Evolutionary conservation across 768 basidiomycete species (phyloP), one percentile per base, ranked within the genome.

Genomic region (Pholiota microspora): DNA sequence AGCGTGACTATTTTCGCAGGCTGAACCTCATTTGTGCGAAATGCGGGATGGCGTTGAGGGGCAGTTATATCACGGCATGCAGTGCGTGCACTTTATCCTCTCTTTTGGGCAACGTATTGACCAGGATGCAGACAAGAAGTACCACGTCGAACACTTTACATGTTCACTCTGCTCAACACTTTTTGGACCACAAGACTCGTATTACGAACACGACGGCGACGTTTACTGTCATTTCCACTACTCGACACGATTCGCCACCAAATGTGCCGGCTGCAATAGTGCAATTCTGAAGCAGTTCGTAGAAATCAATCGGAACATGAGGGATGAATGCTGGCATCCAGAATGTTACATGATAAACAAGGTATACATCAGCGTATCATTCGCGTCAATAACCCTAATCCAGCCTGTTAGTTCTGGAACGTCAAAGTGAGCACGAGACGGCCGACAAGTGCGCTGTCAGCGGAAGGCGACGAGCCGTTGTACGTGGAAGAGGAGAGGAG

Each of bases 301-400:
- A 57, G 97, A 99, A 75, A 98, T 99, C 73, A 98, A 99, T 66
- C 84, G 97, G 56, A 98, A 98, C 72, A 92, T 91, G 82, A 81
- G 88, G 60, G 95, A 99, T 72, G 97, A 99, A 75, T 98, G 96
- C 67, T 99, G 97, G 96, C 97, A 99, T 79, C 97, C 97, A 51
- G 97, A 99, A 71, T 99, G 97, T 70, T 98, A 98, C 71, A 98
- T 98, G 96, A 98, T 99, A 62, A 96, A 98, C 73, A 98, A 98
- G 81, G 95, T 96, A 40, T 58, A 15, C 15, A 49, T 53, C 21
- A 45, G 7, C 18, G 38, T 35, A 21, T 32, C 29, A 31, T 27
- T 36, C 32, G 38, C 23, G 32, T 51, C 47, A 38, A 35, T 35
- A 35, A 32, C 55, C 16, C 24, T 35, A 45, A 45, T 49, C 18